Evolutionary conservation across 192 early-diverging fungal genomes (phyloP), one percentile per base, ranked within the genome.

Genomic region (Mycoemilia scoparia): DNA sequence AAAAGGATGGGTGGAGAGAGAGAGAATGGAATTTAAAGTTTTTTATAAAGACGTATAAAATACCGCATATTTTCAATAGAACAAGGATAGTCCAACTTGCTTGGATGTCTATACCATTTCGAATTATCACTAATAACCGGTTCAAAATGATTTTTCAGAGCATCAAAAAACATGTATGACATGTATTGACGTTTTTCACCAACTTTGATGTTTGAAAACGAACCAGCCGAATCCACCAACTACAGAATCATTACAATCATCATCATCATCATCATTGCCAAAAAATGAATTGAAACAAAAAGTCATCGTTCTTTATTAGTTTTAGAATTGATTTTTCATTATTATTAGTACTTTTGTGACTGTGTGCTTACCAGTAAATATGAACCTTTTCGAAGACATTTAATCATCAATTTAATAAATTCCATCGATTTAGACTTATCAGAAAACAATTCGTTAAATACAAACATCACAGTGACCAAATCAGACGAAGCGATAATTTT

Each of bases 31-130:
- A n/a, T n/a, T n/a, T n/a, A n/a, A n/a, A n/a, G n/a, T 49, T 72
- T 81, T 19, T 57, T 64, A 46, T 95, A 95, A 13, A 91, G 45
- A 30, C 87, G 59, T 25, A 87, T 49, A 52, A 87, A 95, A 38
- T 87, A 86, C 13, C 87, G 75, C 87, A 95, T 95, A 51, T 89
- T 86, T 33, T 84, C 74, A 29, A 95, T 44, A 21, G 70, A 70
- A 5, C 77, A 50, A 5, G 85, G 86, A 43, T 87, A 95, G 29
- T 67, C 52, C 8, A 89, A 44, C 3, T 63, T 66, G 7, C 57
- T 54, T 3, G 74, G 74, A 26, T 71, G 74, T 38, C 77, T 47
- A 33, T 77, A 92, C 80, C 80, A 84, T 29, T 47, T 62, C 5
- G 80, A 65, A 51, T 92, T 77, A 17, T 77, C 65, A 11, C 60